Evolutionary conservation across 805 yeast genomes (phyloP).

Genomic region (Hermanozyma aechmeae): DNA sequence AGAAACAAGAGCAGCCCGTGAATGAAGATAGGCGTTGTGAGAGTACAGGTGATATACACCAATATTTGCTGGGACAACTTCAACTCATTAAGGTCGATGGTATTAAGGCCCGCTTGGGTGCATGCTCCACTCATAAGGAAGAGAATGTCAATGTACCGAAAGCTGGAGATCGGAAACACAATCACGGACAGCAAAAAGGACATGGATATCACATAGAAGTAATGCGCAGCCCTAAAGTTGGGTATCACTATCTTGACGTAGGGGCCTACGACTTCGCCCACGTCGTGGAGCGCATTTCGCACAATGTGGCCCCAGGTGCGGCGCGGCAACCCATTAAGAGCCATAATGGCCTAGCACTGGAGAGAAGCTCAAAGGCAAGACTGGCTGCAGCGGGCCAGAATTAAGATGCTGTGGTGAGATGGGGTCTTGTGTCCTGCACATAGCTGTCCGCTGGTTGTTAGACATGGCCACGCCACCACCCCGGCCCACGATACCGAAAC

Average conservation of each 20-base stretch:
- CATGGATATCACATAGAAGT: conserved; percentile 56
- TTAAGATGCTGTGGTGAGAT: too few species aligned
- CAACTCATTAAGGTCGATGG: conserved; percentile 58
- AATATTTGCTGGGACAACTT: conserved; percentile 72
- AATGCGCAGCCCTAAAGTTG: conserved; percentile 57
- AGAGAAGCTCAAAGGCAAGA: too few species aligned
- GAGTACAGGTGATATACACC: conserved; percentile 49
- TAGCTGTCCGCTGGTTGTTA: too few species aligned
- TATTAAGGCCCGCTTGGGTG: conserved; percentile 90
- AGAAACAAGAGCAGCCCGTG: conserved; percentile 71
- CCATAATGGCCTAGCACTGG: too few species aligned
- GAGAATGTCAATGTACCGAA: conserved; percentile 66
- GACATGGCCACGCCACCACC: too few species aligned
- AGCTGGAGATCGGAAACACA: conserved; percentile 64
- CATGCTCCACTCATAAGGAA: conserved; percentile 69
- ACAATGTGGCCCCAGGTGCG: conserved; percentile 7
- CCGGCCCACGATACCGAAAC: too few species aligned
- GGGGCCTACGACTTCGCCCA: conserved; percentile 33
- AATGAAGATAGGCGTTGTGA: conserved; percentile 83
- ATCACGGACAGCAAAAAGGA: conserved; percentile 63
- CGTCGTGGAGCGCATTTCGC: conserved; percentile 25
- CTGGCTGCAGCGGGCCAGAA: too few species aligned
- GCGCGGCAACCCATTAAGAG: too few species aligned
- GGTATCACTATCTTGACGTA: conserved; percentile 35
- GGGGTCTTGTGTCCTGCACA: too few species aligned